phyloP scores from a whole-genome alignment of 768 basidiomycete species.

The Kwoniella bestiolae region DNA sequence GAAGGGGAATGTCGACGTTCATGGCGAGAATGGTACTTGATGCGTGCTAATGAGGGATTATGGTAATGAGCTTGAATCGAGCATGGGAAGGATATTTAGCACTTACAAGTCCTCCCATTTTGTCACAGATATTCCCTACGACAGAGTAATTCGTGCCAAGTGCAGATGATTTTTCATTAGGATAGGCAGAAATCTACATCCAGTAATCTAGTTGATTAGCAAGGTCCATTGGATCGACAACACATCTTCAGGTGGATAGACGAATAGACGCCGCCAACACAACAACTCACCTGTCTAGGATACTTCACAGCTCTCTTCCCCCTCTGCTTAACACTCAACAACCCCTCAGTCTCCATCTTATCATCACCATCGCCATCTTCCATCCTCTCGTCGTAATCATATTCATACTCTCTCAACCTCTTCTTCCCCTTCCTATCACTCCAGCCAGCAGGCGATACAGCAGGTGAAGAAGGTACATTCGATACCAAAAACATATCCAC shows the following conservation, averaged over 20 bases:
- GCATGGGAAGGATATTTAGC: neutral
- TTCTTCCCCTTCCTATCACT: constrained; percentile 17
- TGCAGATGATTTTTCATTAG: constrained; percentile 15
- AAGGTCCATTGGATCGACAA: too few species aligned
- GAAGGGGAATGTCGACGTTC: constrained; percentile 6
- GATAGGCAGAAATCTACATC: constrained; percentile 5
- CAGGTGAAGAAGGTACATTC: constrained; percentile 6
- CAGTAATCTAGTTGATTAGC: neutral
- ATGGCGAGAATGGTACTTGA: constrained; percentile 23
- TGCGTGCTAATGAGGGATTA: constrained; percentile 12
- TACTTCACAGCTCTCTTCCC: constrained; percentile 13
- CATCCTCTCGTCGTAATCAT: constrained; percentile 4
- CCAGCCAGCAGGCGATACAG: neutral
- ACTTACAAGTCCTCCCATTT: constrained; percentile 23
- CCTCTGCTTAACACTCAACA: constrained; percentile 8
- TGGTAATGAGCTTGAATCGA: neutral
- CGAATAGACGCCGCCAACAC: too few species aligned
- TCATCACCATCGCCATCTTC: constrained; percentile 18
- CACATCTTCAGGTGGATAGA: too few species aligned
- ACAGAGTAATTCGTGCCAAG: neutral
- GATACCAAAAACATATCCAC: constrained; percentile 13
- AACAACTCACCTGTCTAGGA: constrained; percentile 10
- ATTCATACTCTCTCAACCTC: constrained; percentile 3
- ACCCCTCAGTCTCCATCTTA: constrained; percentile 21
- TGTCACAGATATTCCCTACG: constrained; percentile 21